Percentiles rank a stretch among this genome's conserved stretches.
These are phyloP conservation scores for Sphaerostilbella broomeana DNA, from an alignment of 2,329 filamentous ascomycete genomes.

Conservation along the genomic window DNA sequence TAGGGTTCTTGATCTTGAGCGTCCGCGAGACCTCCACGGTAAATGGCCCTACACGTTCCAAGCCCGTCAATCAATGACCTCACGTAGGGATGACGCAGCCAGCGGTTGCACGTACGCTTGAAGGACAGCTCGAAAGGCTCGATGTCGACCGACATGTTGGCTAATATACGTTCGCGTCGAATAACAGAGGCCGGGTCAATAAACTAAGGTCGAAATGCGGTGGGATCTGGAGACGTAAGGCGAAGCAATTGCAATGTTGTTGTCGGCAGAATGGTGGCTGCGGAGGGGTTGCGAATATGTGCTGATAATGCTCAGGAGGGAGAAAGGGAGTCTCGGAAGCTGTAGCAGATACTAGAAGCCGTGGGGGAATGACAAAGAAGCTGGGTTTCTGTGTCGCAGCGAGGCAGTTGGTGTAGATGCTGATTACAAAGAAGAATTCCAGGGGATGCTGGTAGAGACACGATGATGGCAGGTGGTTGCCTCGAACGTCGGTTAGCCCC, in stretches of 20 bases:
- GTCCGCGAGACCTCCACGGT: conserved; percentile 59
- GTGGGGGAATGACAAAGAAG: conserved; percentile 1
- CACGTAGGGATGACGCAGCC: conserved; percentile 1
- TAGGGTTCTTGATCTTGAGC: conserved; percentile 59
- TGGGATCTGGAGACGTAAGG: no score
- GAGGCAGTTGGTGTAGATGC: conserved; percentile 8
- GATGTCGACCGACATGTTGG: conserved; percentile 88
- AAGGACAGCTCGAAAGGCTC: conserved; percentile 89
- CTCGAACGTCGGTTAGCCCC: no score
- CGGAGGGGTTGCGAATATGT: not conserved
- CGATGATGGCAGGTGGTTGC: conserved; percentile 5
- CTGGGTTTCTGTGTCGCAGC: conserved; percentile 1
- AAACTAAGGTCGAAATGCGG: not conserved
- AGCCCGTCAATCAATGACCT: conserved; percentile 12
- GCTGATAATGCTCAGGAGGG: not conserved
- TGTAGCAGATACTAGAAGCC: not conserved
- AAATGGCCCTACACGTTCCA: conserved; percentile 50
- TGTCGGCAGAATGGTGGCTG: no score
- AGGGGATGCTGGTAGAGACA: not conserved
- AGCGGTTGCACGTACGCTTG: conserved; percentile 59
- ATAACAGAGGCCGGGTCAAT: conserved; percentile 1
- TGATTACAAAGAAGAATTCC: conserved; percentile 12
- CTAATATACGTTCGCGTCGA: conserved; percentile 1
- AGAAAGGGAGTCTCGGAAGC: not conserved
- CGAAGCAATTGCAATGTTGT: no score